Percentiles rank a stretch among this genome's conserved stretches.
Evolutionary conservation across 2,329 filamentous ascomycete genomes (phyloP).

Genomic region (Pseudogymnoascus sp.): DNA sequence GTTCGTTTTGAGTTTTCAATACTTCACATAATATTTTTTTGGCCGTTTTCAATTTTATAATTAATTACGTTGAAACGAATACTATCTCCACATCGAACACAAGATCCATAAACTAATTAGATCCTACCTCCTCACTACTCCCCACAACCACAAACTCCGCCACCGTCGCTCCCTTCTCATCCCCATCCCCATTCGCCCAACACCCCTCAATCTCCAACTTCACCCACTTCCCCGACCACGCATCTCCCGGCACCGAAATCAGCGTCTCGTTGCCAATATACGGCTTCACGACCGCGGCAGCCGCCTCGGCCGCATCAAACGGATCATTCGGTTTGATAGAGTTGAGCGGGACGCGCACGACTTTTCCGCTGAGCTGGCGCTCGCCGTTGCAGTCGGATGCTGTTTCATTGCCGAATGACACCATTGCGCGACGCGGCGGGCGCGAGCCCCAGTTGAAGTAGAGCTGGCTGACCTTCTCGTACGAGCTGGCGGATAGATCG

Average conservation of each 20-base stretch:
- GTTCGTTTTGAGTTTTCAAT: neutral
- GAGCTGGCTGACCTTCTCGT: conserved; percentile 40
- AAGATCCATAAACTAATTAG: neutral
- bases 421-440: conserved; percentile 45
- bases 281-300: conserved; percentile 16
- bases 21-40: neutral
- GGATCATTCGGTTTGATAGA: conserved; percentile 21
- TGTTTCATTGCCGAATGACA: conserved; percentile 43
- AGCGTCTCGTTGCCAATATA: conserved; percentile 26
- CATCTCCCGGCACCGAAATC: conserved; percentile 19
- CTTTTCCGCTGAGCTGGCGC: conserved; percentile 12
- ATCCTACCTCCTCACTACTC: neutral
- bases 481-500: conserved; percentile 34
- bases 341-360: conserved; percentile 17
- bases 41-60: neutral
- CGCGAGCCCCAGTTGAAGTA: conserved; percentile 54
- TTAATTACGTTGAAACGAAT: neutral
- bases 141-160: conserved; percentile 42
- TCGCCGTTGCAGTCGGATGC: conserved; percentile 12
- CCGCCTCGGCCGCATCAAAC: conserved; percentile 17
- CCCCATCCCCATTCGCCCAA: conserved; percentile 26
- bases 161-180: conserved; percentile 41
- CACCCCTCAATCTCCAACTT: conserved; percentile 42
- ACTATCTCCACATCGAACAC: neutral
- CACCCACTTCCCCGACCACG: conserved; percentile 27